Conservation (phyloP, 1,284 basidiomycete genomes). For the Ustilago crameri region DNA sequence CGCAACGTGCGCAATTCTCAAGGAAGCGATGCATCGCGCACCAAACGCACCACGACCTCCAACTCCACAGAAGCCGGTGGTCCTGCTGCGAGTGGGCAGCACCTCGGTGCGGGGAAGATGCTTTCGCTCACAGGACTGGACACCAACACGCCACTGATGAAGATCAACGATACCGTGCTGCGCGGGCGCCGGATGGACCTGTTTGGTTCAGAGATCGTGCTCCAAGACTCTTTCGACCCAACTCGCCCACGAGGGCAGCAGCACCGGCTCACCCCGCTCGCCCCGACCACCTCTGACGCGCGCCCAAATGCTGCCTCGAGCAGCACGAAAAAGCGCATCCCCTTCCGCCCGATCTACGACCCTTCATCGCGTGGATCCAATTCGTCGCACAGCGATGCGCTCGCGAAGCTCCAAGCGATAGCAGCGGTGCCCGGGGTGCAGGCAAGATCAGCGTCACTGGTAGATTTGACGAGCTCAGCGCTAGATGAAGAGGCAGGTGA, state of each 20-base stretch:
- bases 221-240: constrained; percentile 27
- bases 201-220: constrained; percentile 39
- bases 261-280: constrained; percentile 24
- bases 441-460: background rate
- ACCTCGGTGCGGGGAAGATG: constrained; percentile 23
- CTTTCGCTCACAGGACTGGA: constrained; percentile 41
- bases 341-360: constrained; percentile 39
- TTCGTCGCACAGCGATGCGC: background rate
- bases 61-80: background rate
- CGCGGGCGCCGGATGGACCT: constrained; percentile 20
- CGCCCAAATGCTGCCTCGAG: constrained; percentile 3
- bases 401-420: background rate
- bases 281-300: background rate
- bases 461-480: background rate
- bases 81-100: constrained; percentile 1
- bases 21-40: background rate
- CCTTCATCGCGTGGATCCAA: constrained; percentile 10
- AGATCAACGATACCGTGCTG: constrained; percentile 37
- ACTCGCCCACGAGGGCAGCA: constrained; percentile 13
- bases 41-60: background rate
- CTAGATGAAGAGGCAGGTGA: background rate
- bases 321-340: constrained; percentile 18
- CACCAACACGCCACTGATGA: constrained; percentile 27
- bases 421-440: background rate
- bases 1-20: background rate